Evolutionary conservation across 169 alveolate species (phyloP).

Genomic region (Plasmodium adleri): DNA sequence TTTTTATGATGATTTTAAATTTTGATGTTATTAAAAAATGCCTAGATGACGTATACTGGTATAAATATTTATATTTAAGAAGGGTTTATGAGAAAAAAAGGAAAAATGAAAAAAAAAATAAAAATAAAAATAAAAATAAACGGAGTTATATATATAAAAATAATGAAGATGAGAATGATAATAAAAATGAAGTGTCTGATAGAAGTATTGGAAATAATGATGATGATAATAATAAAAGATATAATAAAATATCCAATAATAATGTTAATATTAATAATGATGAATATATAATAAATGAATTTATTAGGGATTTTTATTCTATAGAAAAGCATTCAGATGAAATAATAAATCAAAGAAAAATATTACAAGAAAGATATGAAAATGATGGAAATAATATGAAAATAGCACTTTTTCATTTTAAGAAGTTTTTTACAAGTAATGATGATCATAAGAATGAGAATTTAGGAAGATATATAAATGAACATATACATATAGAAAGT

Average conservation of each 20-base stretch:
- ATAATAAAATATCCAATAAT: no score
- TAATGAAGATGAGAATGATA: not conserved
- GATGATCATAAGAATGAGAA: conserved; percentile 8
- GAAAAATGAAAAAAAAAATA: not conserved
- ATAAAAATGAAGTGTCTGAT: not conserved
- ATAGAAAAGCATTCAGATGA: conserved; percentile 19
- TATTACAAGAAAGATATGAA: conserved; percentile 63
- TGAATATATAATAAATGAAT: conserved; percentile 25
- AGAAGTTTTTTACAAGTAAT: conserved; percentile 13
- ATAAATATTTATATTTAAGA: conserved; percentile 39
- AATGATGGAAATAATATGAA: conserved; percentile 57
- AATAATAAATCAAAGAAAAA: conserved; percentile 15
- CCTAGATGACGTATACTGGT: conserved; percentile 60
- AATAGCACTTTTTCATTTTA: conserved; percentile 7
- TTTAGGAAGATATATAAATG: conserved; percentile 7
- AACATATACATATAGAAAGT: conserved; percentile 25
- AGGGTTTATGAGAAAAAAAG: not conserved
- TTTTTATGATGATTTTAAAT: conserved; percentile 62
- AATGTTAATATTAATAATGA: not conserved
- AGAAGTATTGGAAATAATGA: not conserved
- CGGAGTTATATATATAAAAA: no score
- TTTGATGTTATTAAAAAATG: conserved; percentile 57
- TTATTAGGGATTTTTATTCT: conserved; percentile 32
- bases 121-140: not conserved
- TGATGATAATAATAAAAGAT: no score